Base-by-base conservation (phyloP, 176 grass and related monocot genomes). In the Zea mays region DNA sequence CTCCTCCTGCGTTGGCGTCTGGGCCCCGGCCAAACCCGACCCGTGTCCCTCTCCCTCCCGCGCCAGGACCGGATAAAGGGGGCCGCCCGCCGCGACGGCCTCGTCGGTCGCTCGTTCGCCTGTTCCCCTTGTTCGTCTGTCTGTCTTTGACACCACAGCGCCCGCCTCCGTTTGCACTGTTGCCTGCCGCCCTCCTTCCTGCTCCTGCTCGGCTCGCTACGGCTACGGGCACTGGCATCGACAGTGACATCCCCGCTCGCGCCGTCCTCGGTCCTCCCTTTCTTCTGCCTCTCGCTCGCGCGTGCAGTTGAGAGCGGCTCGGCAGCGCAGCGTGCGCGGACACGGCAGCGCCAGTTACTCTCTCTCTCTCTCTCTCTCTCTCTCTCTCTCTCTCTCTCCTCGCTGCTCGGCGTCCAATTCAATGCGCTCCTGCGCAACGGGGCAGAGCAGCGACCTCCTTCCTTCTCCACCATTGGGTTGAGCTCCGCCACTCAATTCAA, bases 401-500 rank as follows among this genome's bases (percentile, higher is more conserved):
- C 19, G 56, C 19, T 27, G 54, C 54, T 56, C 20, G 57, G 40
- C 2, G 58, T 13, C 54, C 75, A 36, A 71, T 59, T 77, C 57
- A 88, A 85, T 85, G 86, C 77, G 9, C 38, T 7, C 27, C 61
- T 12, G 72, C 44, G 21, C 34, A 71, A 75, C 71, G 15, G 45
- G 46, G 37, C 50, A 55, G 51, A 13, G 12, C 10, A 38, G 60
- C 4, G 13, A 4, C 16, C 27, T 4, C 4, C 21, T 47, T 15
- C 17, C 45, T 3, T 56, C 7, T 19, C 17, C 16, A 8, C 27
- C 76, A 36, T 21, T 47, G 45, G 1, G 0, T n/a, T 17, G 51
- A 55, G 50, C 46, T 76, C 11, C 47, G 15, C 51, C 69, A 84
- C 84, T 84, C 76, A 85, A 77, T 88, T 84, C 76, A 85, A 77